Evolutionary conservation across 2,329 filamentous ascomycete species (phyloP), one percentile per base, ranked within the genome.

Genomic region (Juglanconis oblonga): DNA sequence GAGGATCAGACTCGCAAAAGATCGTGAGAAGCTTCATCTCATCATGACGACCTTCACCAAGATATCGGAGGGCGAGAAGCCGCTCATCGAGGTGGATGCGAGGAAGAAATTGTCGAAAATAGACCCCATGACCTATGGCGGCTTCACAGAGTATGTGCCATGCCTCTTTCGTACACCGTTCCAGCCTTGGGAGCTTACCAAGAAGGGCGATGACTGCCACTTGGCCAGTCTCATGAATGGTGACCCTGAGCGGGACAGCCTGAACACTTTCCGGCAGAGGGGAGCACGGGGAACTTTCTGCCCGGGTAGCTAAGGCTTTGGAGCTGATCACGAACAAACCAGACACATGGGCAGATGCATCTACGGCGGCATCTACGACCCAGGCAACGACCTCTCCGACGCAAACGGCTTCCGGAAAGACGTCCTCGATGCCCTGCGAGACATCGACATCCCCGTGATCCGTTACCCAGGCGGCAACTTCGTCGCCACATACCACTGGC

Each of bases 331-430:
- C 13, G 14, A 7, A 35, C 48, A 61, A 56, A 13, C 36, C 66
- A 91, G 89, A 68, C 91, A 95, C 74, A 95, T 95, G 90, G 91
- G 91, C 68, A 86, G 91, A 63, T 95, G 91, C 78, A 92, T 95
- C 70, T 94, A 95, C 72, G 90, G 90, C 64, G 91, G 91, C 65
- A 89, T 95, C 70, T 94, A 92, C 74, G 90, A 94, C 67, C 90
- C 90, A 1, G 83, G 81, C 38, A 92, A 87, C 71, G 76, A 85
- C 3, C 80, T 92, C n/a, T 87, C 89, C 2, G 89, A 93, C 66
- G 79, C 85, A 57, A 79, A 90, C 65, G 90, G 90, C 47, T 94
- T 91, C 76, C 87, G 91, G 44, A 90, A 82, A 65, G 91, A 95
- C 74, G 91, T 95, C 47, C 83, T 95, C 31, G 81, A 84, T 47